Evolutionary conservation across 306 rosid genomes (phyloP).

Genomic region (Oxytropis ochrocephala): DNA sequence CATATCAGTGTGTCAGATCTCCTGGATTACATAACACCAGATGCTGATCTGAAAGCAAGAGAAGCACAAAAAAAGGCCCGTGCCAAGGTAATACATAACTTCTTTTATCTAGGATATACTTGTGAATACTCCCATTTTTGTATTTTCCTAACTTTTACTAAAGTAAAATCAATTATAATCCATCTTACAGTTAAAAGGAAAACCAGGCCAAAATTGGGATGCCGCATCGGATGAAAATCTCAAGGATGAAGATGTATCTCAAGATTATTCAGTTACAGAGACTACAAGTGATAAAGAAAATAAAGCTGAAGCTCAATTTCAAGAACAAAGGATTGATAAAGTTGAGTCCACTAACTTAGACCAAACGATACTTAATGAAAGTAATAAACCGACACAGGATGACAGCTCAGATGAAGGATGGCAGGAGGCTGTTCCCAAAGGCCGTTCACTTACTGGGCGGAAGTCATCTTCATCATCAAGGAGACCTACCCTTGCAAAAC

Average conservation of each 20-base stretch:
- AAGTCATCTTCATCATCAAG: conserved; percentile 68
- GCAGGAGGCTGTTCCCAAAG: conserved; percentile 97
- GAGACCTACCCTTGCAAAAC: conserved; percentile 87
- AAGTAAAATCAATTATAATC: conserved; percentile 18
- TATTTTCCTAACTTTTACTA: neutral
- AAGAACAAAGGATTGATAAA: conserved; percentile 42
- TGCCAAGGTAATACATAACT: conserved; percentile 59
- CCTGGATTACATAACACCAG: conserved; percentile 93
- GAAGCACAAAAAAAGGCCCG: conserved; percentile 93
- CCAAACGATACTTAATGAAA: conserved; percentile 27
- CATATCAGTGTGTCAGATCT: conserved; percentile 90
- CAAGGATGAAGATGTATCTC: conserved; percentile 52
- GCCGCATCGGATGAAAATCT: conserved; percentile 52
- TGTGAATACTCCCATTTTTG: conserved; percentile 3
- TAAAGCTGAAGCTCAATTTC: conserved; percentile 49
- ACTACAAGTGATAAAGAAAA: conserved; percentile 80
- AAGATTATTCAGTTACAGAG: conserved; percentile 39
- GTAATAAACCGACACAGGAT: conserved; percentile 41
- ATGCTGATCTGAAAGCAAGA: conserved; percentile 83
- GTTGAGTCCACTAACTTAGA: conserved; percentile 45
- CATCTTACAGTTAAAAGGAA: conserved; percentile 68
- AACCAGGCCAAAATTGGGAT: conserved; percentile 66
- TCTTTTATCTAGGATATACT: neutral
- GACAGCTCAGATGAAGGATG: conserved; percentile 86
- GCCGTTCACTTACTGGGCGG: conserved; percentile 69